A percentile compares a stretch with the other conserved stretches of the same genome.
These are phyloP conservation scores for Fusarium kyushuense DNA, from an alignment of 2,329 filamentous ascomycete species.

Conservation along the genomic window DNA sequence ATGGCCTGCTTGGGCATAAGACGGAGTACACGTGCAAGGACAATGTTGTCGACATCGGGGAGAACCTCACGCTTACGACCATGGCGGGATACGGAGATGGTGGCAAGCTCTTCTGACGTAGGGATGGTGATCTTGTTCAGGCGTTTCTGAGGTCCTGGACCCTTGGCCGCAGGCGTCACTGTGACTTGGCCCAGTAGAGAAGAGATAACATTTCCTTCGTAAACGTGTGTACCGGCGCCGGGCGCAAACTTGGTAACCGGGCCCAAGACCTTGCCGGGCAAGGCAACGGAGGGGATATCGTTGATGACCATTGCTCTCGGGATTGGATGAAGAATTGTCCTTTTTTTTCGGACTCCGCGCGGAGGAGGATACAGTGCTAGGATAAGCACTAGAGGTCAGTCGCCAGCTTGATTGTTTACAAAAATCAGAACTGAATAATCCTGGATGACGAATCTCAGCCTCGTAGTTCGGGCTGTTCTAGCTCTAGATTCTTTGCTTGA, in stretches of 20 bases:
- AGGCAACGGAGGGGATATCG: constrained; percentile 66
- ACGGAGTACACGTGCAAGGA: constrained; percentile 87
- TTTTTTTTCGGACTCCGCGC: constrained; percentile 14
- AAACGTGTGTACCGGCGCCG: constrained; percentile 86
- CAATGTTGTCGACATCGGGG: constrained; percentile 82
- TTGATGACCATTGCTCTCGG: constrained; percentile 48
- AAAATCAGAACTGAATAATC: constrained; percentile 5
- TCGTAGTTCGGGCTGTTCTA: constrained; percentile 15
- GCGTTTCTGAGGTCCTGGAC: constrained; percentile 67
- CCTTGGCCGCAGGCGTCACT: constrained; percentile 62
- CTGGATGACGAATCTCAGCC: constrained; percentile 35
- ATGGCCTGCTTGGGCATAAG: constrained; percentile 87
- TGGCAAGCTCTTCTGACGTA: constrained; percentile 59
- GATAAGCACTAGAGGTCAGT: constrained; percentile 14
- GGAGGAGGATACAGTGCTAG: constrained; percentile 15
- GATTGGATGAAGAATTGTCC: constrained; percentile 4
- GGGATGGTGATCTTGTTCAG: constrained; percentile 68
- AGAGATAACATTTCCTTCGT: constrained; percentile 79
- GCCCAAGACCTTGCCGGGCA: constrained; percentile 87
- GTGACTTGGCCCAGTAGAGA: constrained; percentile 82
- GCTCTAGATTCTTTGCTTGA: constrained; percentile 13
- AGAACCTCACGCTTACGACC: constrained; percentile 75
- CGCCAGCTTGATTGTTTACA: constrained; percentile 16
- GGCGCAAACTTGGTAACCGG: constrained; percentile 73
- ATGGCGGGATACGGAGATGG: constrained; percentile 67